Percentiles rank a stretch among this genome's conserved stretches.
These are phyloP conservation scores for Leccinum incarnatum DNA, from an alignment of 768 basidiomycete genomes.

Conservation along the genomic window DNA sequence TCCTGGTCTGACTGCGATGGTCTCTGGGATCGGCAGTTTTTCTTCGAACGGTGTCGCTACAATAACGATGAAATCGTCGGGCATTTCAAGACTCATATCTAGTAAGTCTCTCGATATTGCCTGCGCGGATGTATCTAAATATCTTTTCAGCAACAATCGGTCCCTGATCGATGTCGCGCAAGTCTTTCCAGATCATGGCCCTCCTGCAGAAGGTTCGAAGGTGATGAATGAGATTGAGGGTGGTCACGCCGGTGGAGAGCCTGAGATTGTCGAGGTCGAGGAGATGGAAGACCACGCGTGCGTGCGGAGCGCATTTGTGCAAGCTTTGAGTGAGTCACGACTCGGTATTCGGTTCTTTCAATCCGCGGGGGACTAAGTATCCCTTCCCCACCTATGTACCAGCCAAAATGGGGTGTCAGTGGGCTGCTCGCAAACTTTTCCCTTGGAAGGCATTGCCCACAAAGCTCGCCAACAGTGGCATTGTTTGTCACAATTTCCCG, in stretches of 20 bases:
- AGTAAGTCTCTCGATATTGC: neutral
- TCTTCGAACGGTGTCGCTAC: neutral
- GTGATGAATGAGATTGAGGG: neutral
- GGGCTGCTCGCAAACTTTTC: neutral
- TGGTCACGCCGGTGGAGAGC: neutral
- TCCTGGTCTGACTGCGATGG: neutral
- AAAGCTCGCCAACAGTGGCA: neutral
- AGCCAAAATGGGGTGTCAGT: neutral
- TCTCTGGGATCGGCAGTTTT: neutral
- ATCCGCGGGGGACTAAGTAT: neutral
- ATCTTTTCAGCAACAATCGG: neutral
- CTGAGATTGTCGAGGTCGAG: neutral
- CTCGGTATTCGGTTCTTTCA: neutral
- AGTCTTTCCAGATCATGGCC: neutral
- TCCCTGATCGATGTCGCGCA: neutral
- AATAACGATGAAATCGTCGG: neutral
- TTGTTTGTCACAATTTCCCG: neutral
- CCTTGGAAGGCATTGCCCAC: conserved; percentile 5
- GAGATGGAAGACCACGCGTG: neutral
- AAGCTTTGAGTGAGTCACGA: neutral
- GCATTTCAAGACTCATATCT: neutral
- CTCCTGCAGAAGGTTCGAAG: neutral
- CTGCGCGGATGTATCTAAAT: neutral
- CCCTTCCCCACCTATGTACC: neutral
- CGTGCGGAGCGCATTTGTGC: neutral